These are phyloP conservation scores for Penicillium diatomitis DNA, from an alignment of 495 filamentous ascomycete genomes.

Conservation along the genomic window DNA sequence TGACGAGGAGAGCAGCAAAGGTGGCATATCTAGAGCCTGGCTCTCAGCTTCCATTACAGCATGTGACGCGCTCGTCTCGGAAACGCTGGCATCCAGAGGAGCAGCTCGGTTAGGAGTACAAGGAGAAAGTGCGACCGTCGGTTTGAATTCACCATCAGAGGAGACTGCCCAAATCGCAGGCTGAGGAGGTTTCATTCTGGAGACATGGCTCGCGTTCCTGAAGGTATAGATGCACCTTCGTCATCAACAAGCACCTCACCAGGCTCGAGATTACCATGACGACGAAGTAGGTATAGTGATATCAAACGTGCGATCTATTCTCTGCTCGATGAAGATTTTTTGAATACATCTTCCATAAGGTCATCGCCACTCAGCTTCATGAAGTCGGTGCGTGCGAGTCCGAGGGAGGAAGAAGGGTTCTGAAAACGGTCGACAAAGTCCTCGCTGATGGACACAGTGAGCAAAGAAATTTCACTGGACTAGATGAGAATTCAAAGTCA, in stretches of 20 bases:
- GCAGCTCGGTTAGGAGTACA: no score
- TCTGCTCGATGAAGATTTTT: not conserved
- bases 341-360: not conserved
- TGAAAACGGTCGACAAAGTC: not conserved
- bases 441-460: not conserved
- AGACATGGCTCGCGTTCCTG: not conserved
- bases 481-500: not conserved
- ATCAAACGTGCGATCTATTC: not conserved
- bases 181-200: not conserved
- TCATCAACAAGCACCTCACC: not conserved
- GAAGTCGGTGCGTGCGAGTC: not conserved
- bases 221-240: not conserved
- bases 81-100: no score
- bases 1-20: constrained; percentile 11
- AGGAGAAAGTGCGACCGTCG: not conserved
- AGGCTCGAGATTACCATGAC: not conserved
- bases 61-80: not conserved
- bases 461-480: not conserved
- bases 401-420: not conserved
- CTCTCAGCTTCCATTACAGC: constrained; percentile 1
- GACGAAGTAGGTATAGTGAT: not conserved
- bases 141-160: not conserved
- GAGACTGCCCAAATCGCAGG: not conserved
- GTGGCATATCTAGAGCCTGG: constrained; percentile 3
- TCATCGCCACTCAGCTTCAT: not conserved